Base-by-base conservation (phyloP, 179 eudicot genomes). In the Spergularia azorica region DNA sequence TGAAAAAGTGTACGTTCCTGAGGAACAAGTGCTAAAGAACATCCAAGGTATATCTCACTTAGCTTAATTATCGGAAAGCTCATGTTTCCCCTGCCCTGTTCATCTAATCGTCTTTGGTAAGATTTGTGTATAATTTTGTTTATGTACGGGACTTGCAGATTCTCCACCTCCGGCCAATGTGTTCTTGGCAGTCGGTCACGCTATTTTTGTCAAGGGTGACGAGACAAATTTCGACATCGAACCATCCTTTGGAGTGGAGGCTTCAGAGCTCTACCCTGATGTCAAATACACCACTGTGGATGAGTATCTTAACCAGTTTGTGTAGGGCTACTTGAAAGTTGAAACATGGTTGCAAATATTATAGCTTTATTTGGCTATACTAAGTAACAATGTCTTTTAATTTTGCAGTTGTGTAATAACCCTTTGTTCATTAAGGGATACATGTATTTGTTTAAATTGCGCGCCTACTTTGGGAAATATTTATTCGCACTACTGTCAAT, bases 241-340 rank as follows among this genome's bases (percentile, higher is more conserved):
- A 6, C 79, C 88, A 1, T 84, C 89, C 0, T 82, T 85, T 51
- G 89, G 89, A 17, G 88, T 86, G 60, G 95, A 89, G 68, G 90
- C 91, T 12, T 80, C 90, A 3, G 80, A 82, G 70, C 85, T 90
- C 10, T 88, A 88, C 79, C 93, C 91, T 1, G 88, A 89, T 79
- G 87, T 89, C 75, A 85, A 89, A 59, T 87, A 85, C 82, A 85
- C 85, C 32, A 63, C 92, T 26, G 90, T 87, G 46, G 88, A 84
- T 60, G 88, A 85, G 74, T 85, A 84, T 74, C 87, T 89, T 52
- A 66, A 80, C 73, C 85, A 80, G 67, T 82, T 85, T 68, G 87
- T 79, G 48, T 81, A 81, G 71, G 61, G 12, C 48, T 67, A 43
- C 48, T 43, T 6, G 48, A 43, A n/a, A n/a, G n/a, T n/a, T n/a